Evolutionary conservation across 83 land plant genomes (phyloP).

Genomic region (Thuja plicata): DNA sequence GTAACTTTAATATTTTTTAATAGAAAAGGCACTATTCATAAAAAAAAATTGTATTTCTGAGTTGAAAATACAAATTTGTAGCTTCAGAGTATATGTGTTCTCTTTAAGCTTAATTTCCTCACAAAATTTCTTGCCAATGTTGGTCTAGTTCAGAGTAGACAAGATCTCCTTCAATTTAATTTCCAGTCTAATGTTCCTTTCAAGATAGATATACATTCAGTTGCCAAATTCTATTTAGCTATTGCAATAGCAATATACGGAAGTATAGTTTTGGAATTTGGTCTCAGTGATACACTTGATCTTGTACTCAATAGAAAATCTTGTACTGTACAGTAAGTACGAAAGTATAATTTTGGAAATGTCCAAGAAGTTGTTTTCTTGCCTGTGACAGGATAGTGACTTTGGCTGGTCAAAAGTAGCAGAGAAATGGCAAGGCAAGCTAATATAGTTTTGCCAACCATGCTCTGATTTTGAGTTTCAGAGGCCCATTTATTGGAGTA

Average conservation of each 20-base stretch:
- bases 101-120: neutral
- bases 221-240: neutral
- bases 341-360: neutral
- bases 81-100: neutral
- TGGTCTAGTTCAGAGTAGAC: neutral
- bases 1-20: too few relatives aligned
- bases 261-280: neutral
- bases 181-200: neutral
- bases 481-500: neutral
- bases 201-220: neutral
- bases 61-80: neutral
- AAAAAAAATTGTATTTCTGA: neutral
- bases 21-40: too few relatives aligned
- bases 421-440: neutral
- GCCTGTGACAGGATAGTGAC: neutral
- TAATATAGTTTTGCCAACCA: slow-evolving; percentile 1
- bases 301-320: neutral
- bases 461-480: slow-evolving; percentile 3
- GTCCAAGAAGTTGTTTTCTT: neutral
- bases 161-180: neutral
- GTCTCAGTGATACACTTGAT: neutral
- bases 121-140: neutral
- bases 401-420: neutral
- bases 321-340: too few relatives aligned
- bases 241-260: too few relatives aligned